Base-by-base conservation (phyloP, 202 grass and related monocot species). In the Cymbopogon flexuosus region DNA sequence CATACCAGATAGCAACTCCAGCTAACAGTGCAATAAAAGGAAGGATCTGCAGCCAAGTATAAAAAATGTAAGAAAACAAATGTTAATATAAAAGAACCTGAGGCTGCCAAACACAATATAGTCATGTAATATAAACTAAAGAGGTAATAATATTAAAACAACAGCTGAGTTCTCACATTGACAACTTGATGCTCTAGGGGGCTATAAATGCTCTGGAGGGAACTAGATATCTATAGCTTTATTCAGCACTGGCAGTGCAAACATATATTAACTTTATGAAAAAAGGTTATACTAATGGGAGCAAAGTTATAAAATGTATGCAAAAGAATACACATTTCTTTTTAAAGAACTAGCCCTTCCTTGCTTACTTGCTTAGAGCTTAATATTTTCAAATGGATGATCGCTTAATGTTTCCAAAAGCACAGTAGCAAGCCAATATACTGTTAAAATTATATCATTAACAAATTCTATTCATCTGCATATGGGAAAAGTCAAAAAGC, bases 1-100 rank as follows among this genome's bases (percentile, higher is more conserved):
- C 88, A 75, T 84, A 99, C 92, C 96, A 99, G 83, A 90, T 79
- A 85, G 83, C 76, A 85, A 96, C 84, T 88, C 96, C 92, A 81
- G 83, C 52, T 73, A 99, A 79, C 59, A 99, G 81, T 10, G 80
- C 83, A 65, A 80, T 78, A 73, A 99, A 99, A 39, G 96, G 96
- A 78, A 89, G 81, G 39, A 99, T 76, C 96, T 99, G 90, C 79
- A 87, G 52, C 39, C 36, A 86, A 51, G 79, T 62, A 69, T 47
- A 59, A 62, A 81, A 58, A 62, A 62, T 12, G 5, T 57, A 60
- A 84, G 75, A 68, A 62, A 46, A 47, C 7, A 72, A 62, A 35
- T 18, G 79, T 64, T 33, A 84, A 80, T 16, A 49, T 51, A 83
- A 79, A 33, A 45, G 15, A 73, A 60, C 23, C 4, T 41, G 37